These are phyloP conservation scores for Cryptosporidium ryanae DNA, from an alignment of 169 alveolate genomes.

Conservation along the genomic window DNA sequence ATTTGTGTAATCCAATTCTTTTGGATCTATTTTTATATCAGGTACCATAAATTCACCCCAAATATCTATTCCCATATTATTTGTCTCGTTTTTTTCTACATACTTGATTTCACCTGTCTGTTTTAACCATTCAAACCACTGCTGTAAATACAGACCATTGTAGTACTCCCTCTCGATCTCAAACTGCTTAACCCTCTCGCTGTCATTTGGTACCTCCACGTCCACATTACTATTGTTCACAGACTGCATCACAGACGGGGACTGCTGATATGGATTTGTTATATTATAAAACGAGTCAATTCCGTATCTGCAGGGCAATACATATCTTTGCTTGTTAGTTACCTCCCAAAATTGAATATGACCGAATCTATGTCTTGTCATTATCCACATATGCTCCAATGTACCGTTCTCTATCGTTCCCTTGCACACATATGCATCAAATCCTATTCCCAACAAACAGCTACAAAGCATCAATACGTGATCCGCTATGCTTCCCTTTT, in stretches of 20 bases:
- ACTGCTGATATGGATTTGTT: constrained; percentile 39
- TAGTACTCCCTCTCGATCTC: constrained; percentile 68
- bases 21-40: constrained; percentile 54
- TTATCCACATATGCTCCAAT: constrained; percentile 80
- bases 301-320: constrained; percentile 76
- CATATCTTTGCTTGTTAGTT: constrained; percentile 78
- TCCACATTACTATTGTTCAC: constrained; percentile 41
- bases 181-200: constrained; percentile 33
- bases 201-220: constrained; percentile 52
- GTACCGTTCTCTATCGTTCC: constrained; percentile 82
- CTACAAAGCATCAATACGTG: constrained; percentile 80
- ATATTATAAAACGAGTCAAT: constrained; percentile 26
- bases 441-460: constrained; percentile 79
- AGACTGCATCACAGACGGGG: constrained; percentile 40
- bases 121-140: constrained; percentile 74
- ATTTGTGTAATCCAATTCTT: constrained; percentile 29
- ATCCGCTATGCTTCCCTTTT: constrained; percentile 80
- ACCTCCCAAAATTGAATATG: constrained; percentile 83
- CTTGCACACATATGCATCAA: constrained; percentile 81
- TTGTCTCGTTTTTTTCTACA: constrained; percentile 16
- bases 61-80: constrained; percentile 66
- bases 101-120: constrained; percentile 67
- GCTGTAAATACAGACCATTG: constrained; percentile 65
- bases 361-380: constrained; percentile 81
- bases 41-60: constrained; percentile 76